Base-by-base conservation (phyloP, 129 eudicot genomes). In the Arctium lappa region DNA sequence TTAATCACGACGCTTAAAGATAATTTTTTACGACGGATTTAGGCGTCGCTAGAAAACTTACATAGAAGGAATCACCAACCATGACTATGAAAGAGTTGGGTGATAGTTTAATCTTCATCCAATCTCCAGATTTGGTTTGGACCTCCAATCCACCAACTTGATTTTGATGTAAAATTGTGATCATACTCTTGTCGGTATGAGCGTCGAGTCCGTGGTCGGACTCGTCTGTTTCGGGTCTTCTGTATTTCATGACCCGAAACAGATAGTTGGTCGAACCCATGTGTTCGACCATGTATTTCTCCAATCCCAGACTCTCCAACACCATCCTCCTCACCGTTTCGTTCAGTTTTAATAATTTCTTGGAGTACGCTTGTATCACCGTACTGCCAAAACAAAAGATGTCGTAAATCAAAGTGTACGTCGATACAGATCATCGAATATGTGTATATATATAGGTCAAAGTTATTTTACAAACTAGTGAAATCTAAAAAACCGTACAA, bases 1-100 rank as follows among this genome's bases (percentile, higher is more conserved):
- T 15, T 53, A 53, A 48, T 0, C 6, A 3, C 2, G 65, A 15
- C 8, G 30, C 0, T 18, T 60, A 60, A 5, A 60, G 68, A 16
- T n/a, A 60, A 60, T 30, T n/a, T 56, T 50, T 56, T 4, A 29
- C 9, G 30, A 60, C 68, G 68, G 68, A 5, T 16, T 16, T n/a
- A 1, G 0, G 8, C 8, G 22, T 60, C 30, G 8, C 9, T n/a
- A 22, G 37, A 33, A 74, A 16, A 79, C 87, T 83, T 92, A 92
- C 97, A 36, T 66, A 48, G 42, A 92, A 79, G 9, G 97, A 90
- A 65, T 92, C 97, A 32, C 97, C 97, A 69, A 88, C 85, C 91
- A 92, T 88, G 86, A 90, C 92, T 31, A 84, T 77, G 38, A 88
- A 90, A 68, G 90, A 85, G 29, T 86, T 81, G 0, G 72, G 91